These are phyloP conservation scores for Eucalyptus cladocalyx DNA, from an alignment of 345 rosid genomes.

Conservation along the genomic window DNA sequence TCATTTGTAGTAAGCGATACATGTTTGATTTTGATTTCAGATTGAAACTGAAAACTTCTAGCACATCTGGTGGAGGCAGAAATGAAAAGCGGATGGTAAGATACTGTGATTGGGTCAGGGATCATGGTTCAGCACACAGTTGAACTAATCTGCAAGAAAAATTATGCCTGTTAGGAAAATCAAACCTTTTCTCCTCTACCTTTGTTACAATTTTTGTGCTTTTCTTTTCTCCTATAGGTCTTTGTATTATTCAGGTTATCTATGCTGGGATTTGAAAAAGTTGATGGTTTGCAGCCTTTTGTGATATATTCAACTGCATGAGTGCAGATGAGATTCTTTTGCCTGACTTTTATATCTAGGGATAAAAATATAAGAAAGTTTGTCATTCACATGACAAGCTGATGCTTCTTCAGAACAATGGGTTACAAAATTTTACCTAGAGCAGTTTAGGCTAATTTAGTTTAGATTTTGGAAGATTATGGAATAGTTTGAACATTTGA, in stretches of 20 bases:
- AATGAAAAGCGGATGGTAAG: slow-evolving; percentile 83
- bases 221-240: not conserved
- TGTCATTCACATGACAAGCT: not conserved
- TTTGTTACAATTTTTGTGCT: not conserved
- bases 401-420: not conserved
- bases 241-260: not conserved
- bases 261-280: not conserved
- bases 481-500: not conserved
- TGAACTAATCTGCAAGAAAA: not conserved
- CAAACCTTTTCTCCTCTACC: not conserved
- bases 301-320: not conserved
- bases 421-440: not conserved
- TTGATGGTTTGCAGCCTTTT: not conserved
- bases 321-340: not conserved
- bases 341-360: not conserved
- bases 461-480: not conserved
- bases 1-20: not conserved
- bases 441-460: not conserved
- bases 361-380: not conserved
- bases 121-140: not conserved
- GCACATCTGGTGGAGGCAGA: slow-evolving; percentile 97
- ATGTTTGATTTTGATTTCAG: slow-evolving; percentile 20
- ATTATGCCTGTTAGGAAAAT: not conserved
- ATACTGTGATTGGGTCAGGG: not conserved
- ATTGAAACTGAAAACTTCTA: slow-evolving; percentile 95